A percentile compares a stretch with the other conserved stretches of the same genome.
Conservation (phyloP, 2,329 filamentous ascomycete species). For the Ampelomyces quisqualis region DNA sequence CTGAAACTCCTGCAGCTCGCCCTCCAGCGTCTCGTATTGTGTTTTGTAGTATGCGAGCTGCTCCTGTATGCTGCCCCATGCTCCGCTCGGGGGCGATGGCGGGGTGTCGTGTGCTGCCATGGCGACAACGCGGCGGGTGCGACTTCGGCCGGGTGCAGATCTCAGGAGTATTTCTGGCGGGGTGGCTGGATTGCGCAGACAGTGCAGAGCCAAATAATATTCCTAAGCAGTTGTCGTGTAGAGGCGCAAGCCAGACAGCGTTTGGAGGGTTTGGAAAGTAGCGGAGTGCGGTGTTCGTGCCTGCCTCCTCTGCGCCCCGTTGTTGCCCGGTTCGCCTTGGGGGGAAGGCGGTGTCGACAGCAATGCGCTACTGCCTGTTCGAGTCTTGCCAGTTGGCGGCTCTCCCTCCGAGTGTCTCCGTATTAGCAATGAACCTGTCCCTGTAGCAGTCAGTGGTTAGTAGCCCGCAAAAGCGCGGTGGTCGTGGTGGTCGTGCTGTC, state of each 20-base stretch:
- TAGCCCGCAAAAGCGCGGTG: slow-evolving; percentile 24
- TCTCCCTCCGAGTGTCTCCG: slow-evolving; percentile 10
- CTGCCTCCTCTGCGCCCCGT: slow-evolving; percentile 17
- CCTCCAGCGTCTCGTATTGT: slow-evolving; percentile 90
- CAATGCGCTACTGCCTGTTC: slow-evolving; percentile 29
- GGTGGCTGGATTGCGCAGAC: slow-evolving; percentile 11
- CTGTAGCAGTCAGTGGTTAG: slow-evolving; percentile 40
- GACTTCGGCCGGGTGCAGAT: slow-evolving; percentile 14
- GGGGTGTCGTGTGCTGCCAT: slow-evolving; percentile 35
- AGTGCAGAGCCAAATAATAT: slow-evolving; percentile 12
- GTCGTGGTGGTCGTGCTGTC: slow-evolving; percentile 24
- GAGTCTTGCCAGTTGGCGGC: slow-evolving; percentile 18
- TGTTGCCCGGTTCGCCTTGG: slow-evolving; percentile 31
- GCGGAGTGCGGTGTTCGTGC: slow-evolving; percentile 19
- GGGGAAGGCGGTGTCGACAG: slow-evolving; percentile 17
- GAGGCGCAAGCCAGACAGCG: slow-evolving; percentile 5
- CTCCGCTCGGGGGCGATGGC: slow-evolving; percentile 36
- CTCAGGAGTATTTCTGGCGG: slow-evolving; percentile 28
- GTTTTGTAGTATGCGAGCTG: slow-evolving; percentile 92
- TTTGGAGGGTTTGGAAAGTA: slow-evolving; percentile 6
- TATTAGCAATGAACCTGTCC: slow-evolving; percentile 21
- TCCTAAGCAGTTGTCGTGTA: not conserved
- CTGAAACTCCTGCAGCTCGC: slow-evolving; percentile 90
- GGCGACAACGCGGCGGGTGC: slow-evolving; percentile 19
- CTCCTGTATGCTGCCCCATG: slow-evolving; percentile 58